These are phyloP conservation scores for Kazachstania kunashirensis DNA, from an alignment of 805 yeast genomes.

Conservation along the genomic window DNA sequence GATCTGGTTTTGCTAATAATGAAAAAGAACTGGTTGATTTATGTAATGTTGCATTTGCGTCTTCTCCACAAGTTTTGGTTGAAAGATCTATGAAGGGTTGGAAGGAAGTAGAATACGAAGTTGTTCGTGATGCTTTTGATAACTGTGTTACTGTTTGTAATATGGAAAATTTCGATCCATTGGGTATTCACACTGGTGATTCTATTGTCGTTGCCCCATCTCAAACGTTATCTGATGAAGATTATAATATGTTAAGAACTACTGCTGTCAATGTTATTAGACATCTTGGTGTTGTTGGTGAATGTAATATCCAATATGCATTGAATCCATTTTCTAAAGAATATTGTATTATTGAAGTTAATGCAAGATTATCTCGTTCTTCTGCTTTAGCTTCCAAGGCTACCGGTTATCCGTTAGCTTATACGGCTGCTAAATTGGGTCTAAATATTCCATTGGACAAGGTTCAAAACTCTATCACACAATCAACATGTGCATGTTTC, in stretches of 20 bases:
- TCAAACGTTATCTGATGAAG: constrained; percentile 93
- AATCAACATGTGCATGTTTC: constrained; percentile 89
- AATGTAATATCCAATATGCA: constrained; percentile 96
- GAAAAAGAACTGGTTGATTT: constrained; percentile 72
- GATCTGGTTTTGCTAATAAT: constrained; percentile 94
- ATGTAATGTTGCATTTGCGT: constrained; percentile 86
- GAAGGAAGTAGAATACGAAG: constrained; percentile 98
- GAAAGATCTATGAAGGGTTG: constrained; percentile 98
- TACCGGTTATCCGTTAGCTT: constrained; percentile 96
- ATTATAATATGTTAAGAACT: constrained; percentile 94
- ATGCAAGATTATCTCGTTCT: constrained; percentile 94
- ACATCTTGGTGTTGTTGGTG: constrained; percentile 98
- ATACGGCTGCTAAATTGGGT: constrained; percentile 95
- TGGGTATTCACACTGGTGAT: constrained; percentile 98
- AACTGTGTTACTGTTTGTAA: constrained; percentile 98
- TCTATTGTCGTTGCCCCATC: constrained; percentile 98
- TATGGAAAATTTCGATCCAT: constrained; percentile 98
- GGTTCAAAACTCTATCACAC: constrained; percentile 86
- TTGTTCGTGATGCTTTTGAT: constrained; percentile 93
- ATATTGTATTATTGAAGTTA: constrained; percentile 94
- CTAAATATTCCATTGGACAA: constrained; percentile 85
- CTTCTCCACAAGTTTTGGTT: constrained; percentile 91
- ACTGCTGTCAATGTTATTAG: constrained; percentile 96
- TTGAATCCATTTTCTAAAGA: constrained; percentile 88
- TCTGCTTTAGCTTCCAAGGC: constrained; percentile 99